phyloP scores from a whole-genome alignment of 305 asterid species.

The Fraxinus floribunda region DNA sequence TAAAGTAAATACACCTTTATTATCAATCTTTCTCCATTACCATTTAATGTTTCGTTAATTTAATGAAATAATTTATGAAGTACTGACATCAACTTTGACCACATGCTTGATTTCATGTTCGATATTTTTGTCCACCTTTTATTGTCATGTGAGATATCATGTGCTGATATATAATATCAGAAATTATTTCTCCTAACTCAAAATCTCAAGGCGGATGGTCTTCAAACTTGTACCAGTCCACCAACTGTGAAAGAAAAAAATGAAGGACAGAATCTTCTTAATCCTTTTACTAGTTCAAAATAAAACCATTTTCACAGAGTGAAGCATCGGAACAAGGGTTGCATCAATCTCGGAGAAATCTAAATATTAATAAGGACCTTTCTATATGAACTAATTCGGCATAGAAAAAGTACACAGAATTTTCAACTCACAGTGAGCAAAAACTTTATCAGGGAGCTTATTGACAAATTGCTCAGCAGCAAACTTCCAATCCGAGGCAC shows the following conservation, averaged over 20 bases:
- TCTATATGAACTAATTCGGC: background rate
- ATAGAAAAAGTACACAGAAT: background rate
- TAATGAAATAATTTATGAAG: background rate
- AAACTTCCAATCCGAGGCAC: slow-evolving; percentile 55
- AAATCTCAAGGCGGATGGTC: background rate
- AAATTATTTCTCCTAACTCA: background rate
- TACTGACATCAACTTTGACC: background rate
- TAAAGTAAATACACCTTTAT: background rate
- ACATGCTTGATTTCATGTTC: background rate
- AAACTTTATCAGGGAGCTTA: slow-evolving; percentile 53
- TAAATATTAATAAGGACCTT: background rate
- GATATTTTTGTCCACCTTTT: background rate
- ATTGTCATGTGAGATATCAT: background rate
- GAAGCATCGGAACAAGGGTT: background rate
- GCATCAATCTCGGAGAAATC: background rate
- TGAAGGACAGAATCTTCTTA: background rate
- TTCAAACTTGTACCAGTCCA: background rate
- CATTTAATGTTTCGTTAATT: background rate
- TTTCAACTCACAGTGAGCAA: slow-evolving; percentile 51
- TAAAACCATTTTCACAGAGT: background rate
- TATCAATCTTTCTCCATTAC: background rate
- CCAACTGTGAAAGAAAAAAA: background rate
- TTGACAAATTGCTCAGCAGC: slow-evolving; percentile 56
- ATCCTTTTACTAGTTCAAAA: background rate
- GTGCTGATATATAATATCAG: background rate